Percentiles rank a stretch among this genome's conserved stretches.
phyloP scores from a whole-genome alignment of 1,284 basidiomycete species.

The Spongiforma sp. region DNA sequence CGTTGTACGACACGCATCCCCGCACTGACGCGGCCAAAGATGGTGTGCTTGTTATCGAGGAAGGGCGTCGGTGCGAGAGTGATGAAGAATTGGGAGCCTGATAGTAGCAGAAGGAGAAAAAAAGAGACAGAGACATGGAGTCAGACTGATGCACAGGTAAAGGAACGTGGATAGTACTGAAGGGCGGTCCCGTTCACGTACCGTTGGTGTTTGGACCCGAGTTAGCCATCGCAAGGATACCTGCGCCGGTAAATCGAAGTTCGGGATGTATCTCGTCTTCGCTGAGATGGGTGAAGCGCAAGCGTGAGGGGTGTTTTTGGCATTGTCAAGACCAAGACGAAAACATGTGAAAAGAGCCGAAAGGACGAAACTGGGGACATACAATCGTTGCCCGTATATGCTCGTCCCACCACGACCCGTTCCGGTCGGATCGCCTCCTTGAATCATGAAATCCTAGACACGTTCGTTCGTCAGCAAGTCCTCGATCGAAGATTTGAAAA shows the following conservation, averaged over 20 bases:
- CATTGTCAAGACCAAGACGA: no score
- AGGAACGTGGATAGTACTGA: no score
- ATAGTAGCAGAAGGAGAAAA: not conserved
- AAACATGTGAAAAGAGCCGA: no score
- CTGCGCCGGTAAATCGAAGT: conserved; percentile 92
- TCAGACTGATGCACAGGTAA: no score
- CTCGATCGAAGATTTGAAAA: no score
- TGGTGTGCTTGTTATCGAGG: conserved; percentile 93
- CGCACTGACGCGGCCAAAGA: conserved; percentile 86
- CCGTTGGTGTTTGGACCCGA: conserved; percentile 95
- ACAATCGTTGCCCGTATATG: conserved; percentile 93
- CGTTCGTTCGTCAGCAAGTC: not conserved
- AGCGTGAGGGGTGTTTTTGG: no score
- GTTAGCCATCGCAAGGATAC: conserved; percentile 97
- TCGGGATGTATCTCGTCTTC: conserved; percentile 90
- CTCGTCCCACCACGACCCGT: conserved; percentile 93
- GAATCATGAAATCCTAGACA: conserved; percentile 89
- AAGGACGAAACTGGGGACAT: no score
- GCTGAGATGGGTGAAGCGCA: not conserved
- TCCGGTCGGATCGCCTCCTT: conserved; percentile 93
- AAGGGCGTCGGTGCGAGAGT: conserved; percentile 90
- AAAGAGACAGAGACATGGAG: not conserved
- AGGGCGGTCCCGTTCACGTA: no score
- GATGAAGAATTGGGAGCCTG: conserved; percentile 93
- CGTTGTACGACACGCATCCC: conserved; percentile 90